Evolutionary conservation across 768 basidiomycete genomes (phyloP).

Genomic region (Lactarius hatsudake): DNA sequence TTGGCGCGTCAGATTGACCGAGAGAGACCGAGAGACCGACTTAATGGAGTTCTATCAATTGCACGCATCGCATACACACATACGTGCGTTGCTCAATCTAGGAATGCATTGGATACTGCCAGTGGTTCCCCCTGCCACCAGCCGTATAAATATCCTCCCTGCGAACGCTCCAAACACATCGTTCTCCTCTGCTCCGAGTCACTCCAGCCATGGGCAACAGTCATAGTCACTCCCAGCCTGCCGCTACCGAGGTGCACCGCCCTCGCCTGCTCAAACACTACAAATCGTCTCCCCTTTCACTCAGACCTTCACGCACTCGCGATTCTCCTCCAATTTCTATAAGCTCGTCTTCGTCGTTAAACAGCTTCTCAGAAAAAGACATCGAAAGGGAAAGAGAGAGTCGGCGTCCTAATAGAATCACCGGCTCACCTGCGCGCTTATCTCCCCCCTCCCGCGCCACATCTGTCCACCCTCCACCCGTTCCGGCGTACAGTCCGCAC

Average conservation of each 20-base stretch:
- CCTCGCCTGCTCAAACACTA: slow-evolving; percentile 24
- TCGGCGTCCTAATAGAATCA: slow-evolving; percentile 3
- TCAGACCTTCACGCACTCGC: slow-evolving; percentile 11
- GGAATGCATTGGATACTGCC: slow-evolving; percentile 17
- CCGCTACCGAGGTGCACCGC: neutral
- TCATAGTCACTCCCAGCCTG: slow-evolving; percentile 8
- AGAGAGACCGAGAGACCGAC: neutral
- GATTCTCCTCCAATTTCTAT: slow-evolving; percentile 13
- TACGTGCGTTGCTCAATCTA: slow-evolving; percentile 5
- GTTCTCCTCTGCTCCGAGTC: neutral
- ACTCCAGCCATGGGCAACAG: slow-evolving; percentile 16
- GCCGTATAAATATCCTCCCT: slow-evolving; percentile 21
- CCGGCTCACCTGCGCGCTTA: neutral
- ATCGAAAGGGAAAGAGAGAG: slow-evolving; percentile 17
- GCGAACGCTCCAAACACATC: neutral
- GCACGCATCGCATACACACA: neutral
- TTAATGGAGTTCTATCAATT: slow-evolving; percentile 3
- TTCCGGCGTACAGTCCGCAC: slow-evolving; percentile 2
- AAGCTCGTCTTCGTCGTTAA: slow-evolving; percentile 17
- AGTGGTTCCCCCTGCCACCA: slow-evolving; percentile 3
- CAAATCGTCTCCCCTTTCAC: slow-evolving; percentile 24
- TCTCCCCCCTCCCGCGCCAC: slow-evolving; percentile 2
- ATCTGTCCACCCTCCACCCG: slow-evolving; percentile 3
- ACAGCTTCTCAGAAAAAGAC: slow-evolving; percentile 25
- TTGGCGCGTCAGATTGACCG: slow-evolving; percentile 3